Percentiles rank a stretch among this genome's conserved stretches.
phyloP scores from a whole-genome alignment of 179 eudicot genomes.

The Nepenthes alata region DNA sequence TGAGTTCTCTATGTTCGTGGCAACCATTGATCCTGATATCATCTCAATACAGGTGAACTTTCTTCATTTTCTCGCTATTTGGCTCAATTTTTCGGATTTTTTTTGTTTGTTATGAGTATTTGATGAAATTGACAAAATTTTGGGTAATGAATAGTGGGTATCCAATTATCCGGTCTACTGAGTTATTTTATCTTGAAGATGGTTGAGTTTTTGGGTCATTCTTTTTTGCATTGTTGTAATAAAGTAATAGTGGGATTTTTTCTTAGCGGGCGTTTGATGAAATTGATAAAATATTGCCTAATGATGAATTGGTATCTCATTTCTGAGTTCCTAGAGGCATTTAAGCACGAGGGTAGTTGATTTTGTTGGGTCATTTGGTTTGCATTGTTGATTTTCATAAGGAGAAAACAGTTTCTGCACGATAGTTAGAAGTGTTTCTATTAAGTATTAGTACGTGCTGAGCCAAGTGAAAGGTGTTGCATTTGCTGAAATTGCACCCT shows the following conservation, averaged over 20 bases:
- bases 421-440: too few relatives aligned
- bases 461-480: too few relatives aligned
- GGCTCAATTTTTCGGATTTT: background rate
- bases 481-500: too few relatives aligned
- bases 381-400: background rate
- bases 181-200: too few relatives aligned
- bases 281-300: constrained; percentile 8
- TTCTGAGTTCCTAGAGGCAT: background rate
- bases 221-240: too few relatives aligned
- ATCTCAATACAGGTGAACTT: constrained; percentile 70
- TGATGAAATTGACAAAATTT: constrained; percentile 8
- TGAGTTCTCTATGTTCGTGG: constrained; percentile 56
- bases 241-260: background rate
- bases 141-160: too few relatives aligned
- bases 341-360: constrained; percentile 5
- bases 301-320: background rate
- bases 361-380: background rate
- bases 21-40: constrained; percentile 67
- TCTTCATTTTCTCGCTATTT: background rate
- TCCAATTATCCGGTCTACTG: too few relatives aligned
- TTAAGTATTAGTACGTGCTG: too few relatives aligned
- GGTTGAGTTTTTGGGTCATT: too few relatives aligned
- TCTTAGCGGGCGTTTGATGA: constrained; percentile 9
- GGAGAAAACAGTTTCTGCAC: too few relatives aligned
- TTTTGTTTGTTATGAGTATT: constrained; percentile 4